A percentile compares a stretch with the other conserved stretches of the same genome.
phyloP scores from a whole-genome alignment of 2,329 filamentous ascomycete genomes.

The Neodidymelliopsis sp. region DNA sequence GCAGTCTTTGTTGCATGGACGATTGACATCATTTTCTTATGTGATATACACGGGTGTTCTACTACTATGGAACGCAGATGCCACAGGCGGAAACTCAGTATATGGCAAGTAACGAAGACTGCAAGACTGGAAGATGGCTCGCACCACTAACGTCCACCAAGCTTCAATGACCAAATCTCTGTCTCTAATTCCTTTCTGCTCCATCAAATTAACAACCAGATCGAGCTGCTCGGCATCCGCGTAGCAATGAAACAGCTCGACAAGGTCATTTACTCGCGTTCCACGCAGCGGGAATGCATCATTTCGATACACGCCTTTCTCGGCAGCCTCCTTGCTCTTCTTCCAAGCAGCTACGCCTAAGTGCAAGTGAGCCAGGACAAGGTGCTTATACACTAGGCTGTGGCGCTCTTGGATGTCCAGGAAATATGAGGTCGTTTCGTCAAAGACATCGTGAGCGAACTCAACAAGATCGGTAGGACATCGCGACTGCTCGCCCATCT shows the following conservation, averaged over 20 bases:
- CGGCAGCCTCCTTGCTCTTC: not conserved
- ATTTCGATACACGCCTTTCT: not conserved
- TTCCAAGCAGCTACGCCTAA: not conserved
- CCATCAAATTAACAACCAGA: slow-evolving; percentile 2
- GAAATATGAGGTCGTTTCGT: slow-evolving; percentile 9
- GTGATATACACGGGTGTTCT: slow-evolving; percentile 8
- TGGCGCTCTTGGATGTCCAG: not conserved
- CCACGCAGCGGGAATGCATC: not conserved
- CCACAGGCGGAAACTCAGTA: slow-evolving; percentile 4
- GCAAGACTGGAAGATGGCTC: slow-evolving; percentile 1
- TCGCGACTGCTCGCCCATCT: slow-evolving; percentile 1
- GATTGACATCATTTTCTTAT: not conserved
- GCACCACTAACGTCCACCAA: slow-evolving; percentile 8
- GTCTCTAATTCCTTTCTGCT: slow-evolving; percentile 3
- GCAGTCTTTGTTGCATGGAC: too few relatives aligned
- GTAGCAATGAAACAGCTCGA: slow-evolving; percentile 2
- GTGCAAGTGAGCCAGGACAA: slow-evolving; percentile 3
- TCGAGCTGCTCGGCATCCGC: slow-evolving; percentile 1
- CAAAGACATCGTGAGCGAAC: slow-evolving; percentile 5
- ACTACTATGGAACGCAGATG: slow-evolving; percentile 4
- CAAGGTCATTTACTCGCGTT: not conserved
- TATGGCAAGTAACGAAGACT: slow-evolving; percentile 3
- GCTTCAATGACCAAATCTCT: slow-evolving; percentile 1
- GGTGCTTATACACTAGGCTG: slow-evolving; percentile 1
- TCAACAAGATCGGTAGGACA: slow-evolving; percentile 3